Evolutionary conservation across 2,329 filamentous ascomycete species (phyloP).

Genomic region (Ceratocystis eucalypticola): DNA sequence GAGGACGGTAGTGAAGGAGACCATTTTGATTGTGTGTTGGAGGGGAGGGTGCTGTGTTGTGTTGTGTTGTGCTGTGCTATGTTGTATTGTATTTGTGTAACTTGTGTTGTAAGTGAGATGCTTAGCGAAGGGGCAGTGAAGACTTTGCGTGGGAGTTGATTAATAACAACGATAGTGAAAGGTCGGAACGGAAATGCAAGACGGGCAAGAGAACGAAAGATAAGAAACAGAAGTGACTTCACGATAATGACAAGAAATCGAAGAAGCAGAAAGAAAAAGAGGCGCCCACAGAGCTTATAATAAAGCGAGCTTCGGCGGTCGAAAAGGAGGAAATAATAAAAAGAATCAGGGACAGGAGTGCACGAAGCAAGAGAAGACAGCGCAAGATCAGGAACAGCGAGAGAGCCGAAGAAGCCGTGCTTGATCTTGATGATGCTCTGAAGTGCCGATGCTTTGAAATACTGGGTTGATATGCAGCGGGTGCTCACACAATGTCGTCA

Average conservation of each 20-base stretch:
- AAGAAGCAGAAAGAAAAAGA: not conserved
- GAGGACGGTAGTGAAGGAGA: slow-evolving; percentile 25
- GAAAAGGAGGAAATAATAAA: not conserved
- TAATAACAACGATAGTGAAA: not conserved
- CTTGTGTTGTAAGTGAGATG: too few species aligned
- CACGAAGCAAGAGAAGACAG: not conserved
- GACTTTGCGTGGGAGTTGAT: not conserved
- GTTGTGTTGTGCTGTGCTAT: slow-evolving; percentile 13
- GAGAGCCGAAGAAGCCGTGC: not conserved
- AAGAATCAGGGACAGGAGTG: not conserved
- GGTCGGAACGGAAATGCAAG: not conserved
- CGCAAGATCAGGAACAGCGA: not conserved
- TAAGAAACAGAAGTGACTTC: not conserved
- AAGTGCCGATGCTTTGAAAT: too few species aligned
- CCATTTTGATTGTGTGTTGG: slow-evolving; percentile 24
- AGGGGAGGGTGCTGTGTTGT: slow-evolving; percentile 12
- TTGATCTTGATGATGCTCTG: not conserved
- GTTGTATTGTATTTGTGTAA: not conserved
- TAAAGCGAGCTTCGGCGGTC: not conserved
- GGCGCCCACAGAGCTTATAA: slow-evolving; percentile 5
- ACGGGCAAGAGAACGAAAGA: not conserved
- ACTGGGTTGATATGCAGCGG: too few species aligned
- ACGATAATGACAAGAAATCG: slow-evolving; percentile 10
- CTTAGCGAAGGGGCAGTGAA: too few species aligned
- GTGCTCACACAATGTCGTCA: not conserved